A percentile compares a stretch with the other conserved stretches of the same genome.
These are phyloP conservation scores for Sherardia arvensis DNA, from an alignment of 257 asterid genomes.

Conservation along the genomic window DNA sequence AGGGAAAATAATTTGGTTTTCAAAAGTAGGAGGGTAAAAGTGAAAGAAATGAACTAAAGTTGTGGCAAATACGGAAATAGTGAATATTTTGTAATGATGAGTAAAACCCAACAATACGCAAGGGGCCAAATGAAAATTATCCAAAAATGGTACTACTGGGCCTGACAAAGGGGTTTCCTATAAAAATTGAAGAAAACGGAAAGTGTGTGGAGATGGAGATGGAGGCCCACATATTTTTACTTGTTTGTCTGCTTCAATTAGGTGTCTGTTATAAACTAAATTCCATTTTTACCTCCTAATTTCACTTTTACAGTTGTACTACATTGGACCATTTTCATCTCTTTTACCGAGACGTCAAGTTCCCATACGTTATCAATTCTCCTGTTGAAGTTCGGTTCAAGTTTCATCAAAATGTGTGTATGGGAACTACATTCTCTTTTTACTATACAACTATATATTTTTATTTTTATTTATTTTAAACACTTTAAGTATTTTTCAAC, in stretches of 20 bases:
- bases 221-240: slow-evolving; percentile 15
- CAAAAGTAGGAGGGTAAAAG: slow-evolving; percentile 4
- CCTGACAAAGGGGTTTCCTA: slow-evolving; percentile 8
- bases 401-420: no score
- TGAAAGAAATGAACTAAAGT: slow-evolving; percentile 7
- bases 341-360: neutral
- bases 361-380: neutral
- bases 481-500: no score
- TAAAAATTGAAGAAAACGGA: slow-evolving; percentile 14
- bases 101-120: slow-evolving; percentile 20
- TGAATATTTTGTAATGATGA: slow-evolving; percentile 21
- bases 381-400: neutral
- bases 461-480: no score
- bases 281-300: neutral
- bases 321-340: slow-evolving; percentile 11
- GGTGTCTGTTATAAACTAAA: slow-evolving; percentile 3
- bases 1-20: slow-evolving; percentile 24
- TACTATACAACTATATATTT: no score
- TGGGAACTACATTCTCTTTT: no score
- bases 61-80: neutral
- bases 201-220: slow-evolving; percentile 6
- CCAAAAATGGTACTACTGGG: slow-evolving; percentile 24
- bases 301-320: slow-evolving; percentile 1
- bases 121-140: slow-evolving; percentile 16
- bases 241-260: slow-evolving; percentile 18